phyloP scores from a whole-genome alignment of 768 basidiomycete species.

The Boletus pseudo-olivaceus region DNA sequence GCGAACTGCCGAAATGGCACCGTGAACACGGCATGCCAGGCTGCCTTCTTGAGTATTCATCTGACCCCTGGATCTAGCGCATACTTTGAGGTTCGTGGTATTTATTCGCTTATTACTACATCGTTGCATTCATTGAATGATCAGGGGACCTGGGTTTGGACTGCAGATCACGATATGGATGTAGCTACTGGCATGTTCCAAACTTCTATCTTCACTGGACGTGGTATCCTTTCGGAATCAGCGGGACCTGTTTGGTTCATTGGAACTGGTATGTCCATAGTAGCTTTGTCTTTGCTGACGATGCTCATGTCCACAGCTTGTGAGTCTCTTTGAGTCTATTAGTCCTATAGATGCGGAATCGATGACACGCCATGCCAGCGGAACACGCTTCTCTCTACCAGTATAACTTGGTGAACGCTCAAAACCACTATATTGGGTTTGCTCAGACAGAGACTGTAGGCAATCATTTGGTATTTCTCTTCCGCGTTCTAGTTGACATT shows the following conservation, averaged over 20 bases:
- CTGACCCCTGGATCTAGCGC: constrained; percentile 50
- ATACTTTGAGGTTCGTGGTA: constrained; percentile 53
- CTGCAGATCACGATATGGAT: constrained; percentile 64
- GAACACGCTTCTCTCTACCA: constrained; percentile 50
- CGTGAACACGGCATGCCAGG: constrained; percentile 46
- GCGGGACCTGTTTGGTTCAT: constrained; percentile 80
- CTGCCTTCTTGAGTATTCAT: constrained; percentile 65
- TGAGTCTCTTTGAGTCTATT: constrained; percentile 2
- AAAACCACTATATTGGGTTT: constrained; percentile 47
- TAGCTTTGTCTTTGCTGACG: neutral
- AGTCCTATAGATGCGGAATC: neutral
- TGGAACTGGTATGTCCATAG: constrained; percentile 45
- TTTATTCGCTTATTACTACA: neutral
- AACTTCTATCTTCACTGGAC: constrained; percentile 56
- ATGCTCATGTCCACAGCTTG: constrained; percentile 11
- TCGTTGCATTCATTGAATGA: neutral
- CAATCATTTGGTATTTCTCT: neutral
- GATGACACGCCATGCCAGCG: constrained; percentile 20
- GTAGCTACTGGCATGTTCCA: constrained; percentile 46
- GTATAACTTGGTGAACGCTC: constrained; percentile 42
- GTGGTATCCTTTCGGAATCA: constrained; percentile 72
- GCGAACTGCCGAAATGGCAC: constrained; percentile 42
- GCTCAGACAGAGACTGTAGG: constrained; percentile 50
- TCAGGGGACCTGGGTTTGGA: constrained; percentile 77
- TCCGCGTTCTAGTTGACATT: neutral